These are phyloP conservation scores for Aspergillus proliferans DNA, from an alignment of 2,329 filamentous ascomycete species.

Conservation along the genomic window DNA sequence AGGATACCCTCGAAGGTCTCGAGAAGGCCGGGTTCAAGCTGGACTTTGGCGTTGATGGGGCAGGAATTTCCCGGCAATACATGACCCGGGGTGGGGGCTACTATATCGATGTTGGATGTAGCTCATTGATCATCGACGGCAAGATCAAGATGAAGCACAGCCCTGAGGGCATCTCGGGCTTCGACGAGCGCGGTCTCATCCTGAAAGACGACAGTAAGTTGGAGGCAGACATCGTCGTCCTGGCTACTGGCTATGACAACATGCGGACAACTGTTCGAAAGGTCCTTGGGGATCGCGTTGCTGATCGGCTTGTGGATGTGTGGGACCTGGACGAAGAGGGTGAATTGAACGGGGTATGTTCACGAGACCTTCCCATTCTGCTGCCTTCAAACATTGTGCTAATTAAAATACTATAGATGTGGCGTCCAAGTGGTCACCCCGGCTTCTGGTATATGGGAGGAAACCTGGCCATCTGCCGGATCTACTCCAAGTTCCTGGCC, in stretches of 20 bases:
- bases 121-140: conserved; percentile 50
- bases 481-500: conserved; percentile 51
- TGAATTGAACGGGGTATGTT: conserved; percentile 45
- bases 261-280: conserved; percentile 59
- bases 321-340: conserved; percentile 57
- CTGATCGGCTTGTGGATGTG: conserved; percentile 50
- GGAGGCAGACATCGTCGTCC: conserved; percentile 57
- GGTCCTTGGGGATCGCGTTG: conserved; percentile 58
- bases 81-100: conserved; percentile 50
- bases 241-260: conserved; percentile 61
- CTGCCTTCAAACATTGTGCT: neutral
- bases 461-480: conserved; percentile 57
- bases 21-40: conserved; percentile 42
- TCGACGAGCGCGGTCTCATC: conserved; percentile 42
- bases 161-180: conserved; percentile 45
- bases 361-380: neutral
- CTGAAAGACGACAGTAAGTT: conserved; percentile 53
- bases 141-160: conserved; percentile 58
- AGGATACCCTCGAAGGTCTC: conserved; percentile 40
- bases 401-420: conserved; percentile 25
- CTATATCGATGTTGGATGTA: conserved; percentile 54
- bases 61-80: conserved; percentile 41
- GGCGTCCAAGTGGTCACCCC: conserved; percentile 56
- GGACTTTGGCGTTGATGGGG: conserved; percentile 35
- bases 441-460: conserved; percentile 63